Conservation (phyloP, 1,139 yeast genomes). For the Nakaseomyces bracarensis region DNA sequence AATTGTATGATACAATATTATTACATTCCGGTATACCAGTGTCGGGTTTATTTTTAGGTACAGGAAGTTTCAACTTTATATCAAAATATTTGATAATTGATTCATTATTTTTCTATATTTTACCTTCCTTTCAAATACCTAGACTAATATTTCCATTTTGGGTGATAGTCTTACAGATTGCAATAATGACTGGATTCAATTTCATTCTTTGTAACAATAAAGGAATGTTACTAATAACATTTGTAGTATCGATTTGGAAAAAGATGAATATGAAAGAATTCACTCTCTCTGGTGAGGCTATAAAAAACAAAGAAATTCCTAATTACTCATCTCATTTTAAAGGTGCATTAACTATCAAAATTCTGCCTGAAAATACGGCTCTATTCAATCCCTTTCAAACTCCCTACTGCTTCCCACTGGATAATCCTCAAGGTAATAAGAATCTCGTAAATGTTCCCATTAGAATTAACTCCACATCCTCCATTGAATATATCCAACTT, state of each 20-base stretch:
- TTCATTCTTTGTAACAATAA: slow-evolving; percentile 35
- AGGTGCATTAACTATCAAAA: slow-evolving; percentile 79
- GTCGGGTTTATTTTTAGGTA: slow-evolving; percentile 34
- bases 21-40: slow-evolving; percentile 30
- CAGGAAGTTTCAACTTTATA: slow-evolving; percentile 49
- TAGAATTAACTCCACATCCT: slow-evolving; percentile 71
- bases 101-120: slow-evolving; percentile 54
- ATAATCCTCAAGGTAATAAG: slow-evolving; percentile 26
- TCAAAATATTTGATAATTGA: slow-evolving; percentile 69
- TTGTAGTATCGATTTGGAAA: slow-evolving; percentile 42
- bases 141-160: slow-evolving; percentile 46
- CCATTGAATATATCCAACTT: slow-evolving; percentile 60
- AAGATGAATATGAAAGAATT: slow-evolving; percentile 50
- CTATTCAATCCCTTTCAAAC: slow-evolving; percentile 67
- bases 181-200: slow-evolving; percentile 33
- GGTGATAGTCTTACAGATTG: slow-evolving; percentile 34
- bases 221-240: slow-evolving; percentile 43
- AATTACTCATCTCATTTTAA: slow-evolving; percentile 70
- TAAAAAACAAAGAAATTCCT: slow-evolving; percentile 36
- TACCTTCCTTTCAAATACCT: slow-evolving; percentile 72
- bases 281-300: slow-evolving; percentile 52
- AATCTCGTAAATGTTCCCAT: slow-evolving; percentile 51
- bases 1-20: slow-evolving; percentile 58
- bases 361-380: slow-evolving; percentile 87
- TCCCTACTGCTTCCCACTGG: slow-evolving; percentile 51